Base-by-base conservation (phyloP, 2,329 filamentous ascomycete species). In the Epichloe uncinata region DNA sequence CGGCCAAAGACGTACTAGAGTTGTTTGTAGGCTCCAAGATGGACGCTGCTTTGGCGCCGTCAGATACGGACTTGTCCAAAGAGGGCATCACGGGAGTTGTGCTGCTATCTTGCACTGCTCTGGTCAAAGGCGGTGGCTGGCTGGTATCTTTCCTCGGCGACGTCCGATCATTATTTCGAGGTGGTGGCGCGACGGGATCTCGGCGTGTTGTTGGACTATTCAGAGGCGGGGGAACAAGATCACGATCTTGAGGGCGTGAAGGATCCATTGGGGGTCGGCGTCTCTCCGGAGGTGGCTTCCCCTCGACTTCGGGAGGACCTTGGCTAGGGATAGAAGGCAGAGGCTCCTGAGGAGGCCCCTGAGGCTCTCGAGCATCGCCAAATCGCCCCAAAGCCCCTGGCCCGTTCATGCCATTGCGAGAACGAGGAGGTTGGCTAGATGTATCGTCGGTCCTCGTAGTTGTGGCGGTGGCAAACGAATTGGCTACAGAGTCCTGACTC, bases 191-290 rank as follows among this genome's bases (percentile, higher is more conserved):
- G 35, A 66, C 61, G 20, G 64, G 67, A 22, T 75, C 73, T 54
- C 66, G 69, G 43, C 72, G 73, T 49, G 65, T 63, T 7, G 62
- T 63, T 26, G 73, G 71, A 55, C 75, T 79, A 65, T 77, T 76
- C 41, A 81, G 59, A 5, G 78, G 78, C 3, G 75, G 77, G 6
- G 78, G 78, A 3, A 81, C 76, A 36, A 81, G 63, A 48, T 77
- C 73, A 45, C 71, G 72, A 55, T 81, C 72, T 46, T 72, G 69
- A 7, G 76, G 75, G 34, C 77, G 69, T 6, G 74, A 64, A 7
- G 76, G 73, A 52, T 82, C 77, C 79, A 86, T 84, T 0, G 81
- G 79, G 2, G 82, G 82, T 45, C 82, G 69, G 61, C 75, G 81
- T 53, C 82, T 72, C 56, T 84, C 81, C 0, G 82, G 82, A 1